Percentiles rank a stretch among this genome's conserved stretches.
Conservation (phyloP, 352 stramenopile species). For the Pythium aquatile region DNA sequence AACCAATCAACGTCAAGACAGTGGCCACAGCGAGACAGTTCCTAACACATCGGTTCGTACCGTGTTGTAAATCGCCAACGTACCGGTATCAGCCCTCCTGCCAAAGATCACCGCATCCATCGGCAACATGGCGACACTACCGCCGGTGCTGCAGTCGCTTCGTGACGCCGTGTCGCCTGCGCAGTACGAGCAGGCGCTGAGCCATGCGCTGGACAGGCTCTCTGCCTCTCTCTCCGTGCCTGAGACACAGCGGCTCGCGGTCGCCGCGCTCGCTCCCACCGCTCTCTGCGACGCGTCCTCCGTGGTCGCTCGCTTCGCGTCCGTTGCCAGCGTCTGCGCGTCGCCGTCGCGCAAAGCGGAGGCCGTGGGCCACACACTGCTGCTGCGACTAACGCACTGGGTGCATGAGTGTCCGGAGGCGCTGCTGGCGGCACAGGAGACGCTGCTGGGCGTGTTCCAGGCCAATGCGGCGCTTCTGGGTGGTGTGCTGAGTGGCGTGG, state of each 20-base stretch:
- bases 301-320: conserved; percentile 30
- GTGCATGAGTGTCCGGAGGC: conserved; percentile 5
- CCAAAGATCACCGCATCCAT: neutral
- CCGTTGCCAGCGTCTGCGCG: conserved; percentile 41
- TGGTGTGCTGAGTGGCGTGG: conserved; percentile 43
- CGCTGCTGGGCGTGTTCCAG: conserved; percentile 39
- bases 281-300: neutral
- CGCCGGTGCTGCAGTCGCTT: neutral
- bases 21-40: neutral
- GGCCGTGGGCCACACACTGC: conserved; percentile 43
- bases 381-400: conserved; percentile 30
- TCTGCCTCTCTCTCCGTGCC: conserved; percentile 7
- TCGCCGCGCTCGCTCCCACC: neutral
- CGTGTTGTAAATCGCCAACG: neutral
- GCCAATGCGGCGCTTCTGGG: conserved; percentile 38
- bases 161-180: neutral
- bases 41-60: neutral
- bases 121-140: neutral
- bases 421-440: conserved; percentile 1
- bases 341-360: conserved; percentile 48
- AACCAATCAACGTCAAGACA: neutral
- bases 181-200: conserved; percentile 6
- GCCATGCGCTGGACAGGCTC: conserved; percentile 13
- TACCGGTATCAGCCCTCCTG: neutral
- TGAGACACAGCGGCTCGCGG: conserved; percentile 14